phyloP scores from a whole-genome alignment of 2,329 filamentous ascomycete species.

The Cordyceps farinosa region DNA sequence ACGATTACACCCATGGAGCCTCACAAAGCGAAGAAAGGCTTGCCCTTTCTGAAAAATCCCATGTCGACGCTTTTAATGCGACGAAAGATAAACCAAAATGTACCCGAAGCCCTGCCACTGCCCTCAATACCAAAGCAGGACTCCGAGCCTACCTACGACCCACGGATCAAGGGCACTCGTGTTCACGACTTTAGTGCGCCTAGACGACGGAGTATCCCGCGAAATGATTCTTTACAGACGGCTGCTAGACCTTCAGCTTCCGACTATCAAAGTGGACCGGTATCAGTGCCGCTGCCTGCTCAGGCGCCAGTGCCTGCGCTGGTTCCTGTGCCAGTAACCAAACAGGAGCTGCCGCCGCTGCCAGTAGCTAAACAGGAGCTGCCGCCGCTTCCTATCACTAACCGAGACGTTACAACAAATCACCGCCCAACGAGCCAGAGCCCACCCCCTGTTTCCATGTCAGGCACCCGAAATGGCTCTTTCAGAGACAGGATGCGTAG shows the following conservation, averaged over 20 bases:
- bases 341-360: neutral
- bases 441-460: neutral
- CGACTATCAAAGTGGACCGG: neutral
- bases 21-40: conserved; percentile 42
- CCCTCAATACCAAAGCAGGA: conserved; percentile 31
- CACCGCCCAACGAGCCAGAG: neutral
- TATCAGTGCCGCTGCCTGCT: neutral
- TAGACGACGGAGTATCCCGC: conserved; percentile 30
- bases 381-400: neutral
- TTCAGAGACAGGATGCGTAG: conserved; percentile 2
- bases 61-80: conserved; percentile 51
- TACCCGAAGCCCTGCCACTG: conserved; percentile 36
- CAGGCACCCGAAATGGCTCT: neutral
- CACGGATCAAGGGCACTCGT: conserved; percentile 53
- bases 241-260: neutral
- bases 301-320: neutral
- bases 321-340: neutral
- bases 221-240: conserved; percentile 1
- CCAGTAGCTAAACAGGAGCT: neutral
- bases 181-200: conserved; percentile 59
- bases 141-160: conserved; percentile 47
- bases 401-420: neutral
- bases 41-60: conserved; percentile 50
- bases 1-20: conserved; percentile 17
- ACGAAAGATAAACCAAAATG: conserved; percentile 44